phyloP scores from a whole-genome alignment of 1,284 basidiomycete species.

The Pseudozyma thailandica region DNA sequence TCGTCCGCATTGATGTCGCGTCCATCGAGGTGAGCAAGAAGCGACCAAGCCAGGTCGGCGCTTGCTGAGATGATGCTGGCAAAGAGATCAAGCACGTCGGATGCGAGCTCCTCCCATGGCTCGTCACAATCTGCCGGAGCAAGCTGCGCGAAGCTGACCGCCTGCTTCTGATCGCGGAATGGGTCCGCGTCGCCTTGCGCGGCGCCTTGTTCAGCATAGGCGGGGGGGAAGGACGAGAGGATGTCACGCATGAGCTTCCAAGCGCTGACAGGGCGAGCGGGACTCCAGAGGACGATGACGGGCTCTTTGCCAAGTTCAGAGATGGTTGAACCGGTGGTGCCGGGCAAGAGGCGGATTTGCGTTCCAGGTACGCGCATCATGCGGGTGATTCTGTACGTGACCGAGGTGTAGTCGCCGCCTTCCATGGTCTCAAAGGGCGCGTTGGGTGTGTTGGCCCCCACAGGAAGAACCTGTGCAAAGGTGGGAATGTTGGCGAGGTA shows the following conservation, averaged over 20 bases:
- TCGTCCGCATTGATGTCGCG: slow-evolving; percentile 44
- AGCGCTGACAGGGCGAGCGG: slow-evolving; percentile 75
- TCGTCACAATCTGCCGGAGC: slow-evolving; percentile 34
- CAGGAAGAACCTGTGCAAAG: slow-evolving; percentile 79
- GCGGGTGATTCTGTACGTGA: slow-evolving; percentile 76
- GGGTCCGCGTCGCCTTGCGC: slow-evolving; percentile 24
- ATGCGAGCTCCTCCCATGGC: slow-evolving; percentile 73
- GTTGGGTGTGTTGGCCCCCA: slow-evolving; percentile 72
- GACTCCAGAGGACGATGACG: slow-evolving; percentile 82
- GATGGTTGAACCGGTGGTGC: slow-evolving; percentile 78
- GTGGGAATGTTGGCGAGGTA: slow-evolving; percentile 79
- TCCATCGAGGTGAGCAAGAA: slow-evolving; percentile 76
- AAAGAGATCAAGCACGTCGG: slow-evolving; percentile 81
- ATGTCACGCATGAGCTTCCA: slow-evolving; percentile 84
- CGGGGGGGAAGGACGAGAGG: slow-evolving; percentile 73
- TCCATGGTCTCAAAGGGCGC: slow-evolving; percentile 77
- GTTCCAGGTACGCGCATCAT: slow-evolving; percentile 79
- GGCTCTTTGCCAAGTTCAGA: slow-evolving; percentile 75
- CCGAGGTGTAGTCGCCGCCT: slow-evolving; percentile 72
- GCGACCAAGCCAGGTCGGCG: slow-evolving; percentile 74
- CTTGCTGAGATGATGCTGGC: slow-evolving; percentile 79
- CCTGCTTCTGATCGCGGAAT: slow-evolving; percentile 35
- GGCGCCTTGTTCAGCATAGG: slow-evolving; percentile 9
- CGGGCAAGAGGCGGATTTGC: slow-evolving; percentile 75
- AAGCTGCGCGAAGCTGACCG: slow-evolving; percentile 44